These are phyloP conservation scores for Trametes punicea DNA, from an alignment of 768 basidiomycete genomes.

Conservation along the genomic window DNA sequence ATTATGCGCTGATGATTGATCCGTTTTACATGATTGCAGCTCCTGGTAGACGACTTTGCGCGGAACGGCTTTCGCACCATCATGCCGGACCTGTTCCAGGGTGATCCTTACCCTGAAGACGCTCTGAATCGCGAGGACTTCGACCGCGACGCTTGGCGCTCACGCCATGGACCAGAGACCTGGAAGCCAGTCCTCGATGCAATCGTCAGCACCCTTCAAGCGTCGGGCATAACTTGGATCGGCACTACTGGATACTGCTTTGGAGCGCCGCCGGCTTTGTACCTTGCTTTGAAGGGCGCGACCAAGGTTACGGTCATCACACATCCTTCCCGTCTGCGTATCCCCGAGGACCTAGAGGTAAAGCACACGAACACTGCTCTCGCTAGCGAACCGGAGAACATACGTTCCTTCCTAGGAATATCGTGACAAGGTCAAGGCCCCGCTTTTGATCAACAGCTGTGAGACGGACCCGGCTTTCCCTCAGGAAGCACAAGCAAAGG, in stretches of 20 bases:
- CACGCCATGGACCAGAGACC: constrained; percentile 30
- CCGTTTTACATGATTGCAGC: constrained; percentile 17
- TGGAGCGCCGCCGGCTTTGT: constrained; percentile 42
- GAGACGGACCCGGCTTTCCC: constrained; percentile 35
- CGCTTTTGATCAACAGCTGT: constrained; percentile 43
- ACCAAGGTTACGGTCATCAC: constrained; percentile 39
- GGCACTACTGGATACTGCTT: constrained; percentile 44
- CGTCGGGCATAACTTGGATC: constrained; percentile 37
- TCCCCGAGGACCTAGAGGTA: constrained; percentile 39
- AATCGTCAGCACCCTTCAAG: constrained; percentile 37
- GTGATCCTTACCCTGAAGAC: constrained; percentile 21
- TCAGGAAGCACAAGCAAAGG: constrained; percentile 27
- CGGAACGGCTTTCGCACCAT: constrained; percentile 31
- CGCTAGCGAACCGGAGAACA: not conserved
- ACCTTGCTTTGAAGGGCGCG: constrained; percentile 42
- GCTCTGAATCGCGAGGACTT: constrained; percentile 19
- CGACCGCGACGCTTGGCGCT: constrained; percentile 34
- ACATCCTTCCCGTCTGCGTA: constrained; percentile 45
- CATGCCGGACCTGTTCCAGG: constrained; percentile 29
- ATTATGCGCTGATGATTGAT: too few species aligned
- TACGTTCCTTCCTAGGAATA: constrained; percentile 29
- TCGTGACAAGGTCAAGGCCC: constrained; percentile 32
- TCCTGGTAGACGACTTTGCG: constrained; percentile 33
- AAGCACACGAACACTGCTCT: not conserved
- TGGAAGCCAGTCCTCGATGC: constrained; percentile 36